Evolutionary conservation across 768 basidiomycete species (phyloP), one percentile per base, ranked within the genome.

Genomic region (Tulasnella sp.): DNA sequence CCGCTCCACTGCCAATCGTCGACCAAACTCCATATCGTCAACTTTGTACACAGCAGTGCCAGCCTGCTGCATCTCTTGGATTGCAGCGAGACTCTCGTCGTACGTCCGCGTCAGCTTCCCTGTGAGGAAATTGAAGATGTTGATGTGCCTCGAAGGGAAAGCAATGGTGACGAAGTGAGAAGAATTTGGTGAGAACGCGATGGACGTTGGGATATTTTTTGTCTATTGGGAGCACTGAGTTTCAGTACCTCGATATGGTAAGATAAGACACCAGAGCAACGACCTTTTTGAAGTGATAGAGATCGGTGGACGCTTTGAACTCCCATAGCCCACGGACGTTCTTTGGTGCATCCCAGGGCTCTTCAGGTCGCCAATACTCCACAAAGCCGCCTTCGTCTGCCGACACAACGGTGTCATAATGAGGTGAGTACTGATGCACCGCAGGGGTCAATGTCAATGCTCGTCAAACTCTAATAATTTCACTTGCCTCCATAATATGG

Each of bases 1-100:
- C 62, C 88, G 77, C 70, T 99, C 96, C 29, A 84, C 76, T 2
- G 94, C 94, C 62, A 98, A 74, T n/a, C 94, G 79, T 59, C 94
- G 77, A n/a, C 94, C 92, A 67, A 99, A 97, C 70, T 99, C 96
- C 96, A 99, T 99, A 71, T 97, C 92, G 55, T 99, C 96, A 17
- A 98, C 82, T 65, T 82, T 85, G 71, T 86, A 89, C 19, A 90
- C 80, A 0, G 89, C 86, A 3, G 96, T 96, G 0, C 92, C 94
- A 1, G 92, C 93, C 70, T 98, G 96, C 69, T 99, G 96, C 92
- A 99, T 97, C 70, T 97, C 93, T 68, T 94, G 90, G 41, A 93
- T 87, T 0, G 96, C 93, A 27, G 80, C 73, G 4, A 98, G 77
- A 0, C 88, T 91, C 71, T 99, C 96, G 63, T 99, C 96, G 69